Evolutionary conservation across 805 yeast species (phyloP), one percentile per base, ranked within the genome.

Genomic region (Teunomyces funiuensis): DNA sequence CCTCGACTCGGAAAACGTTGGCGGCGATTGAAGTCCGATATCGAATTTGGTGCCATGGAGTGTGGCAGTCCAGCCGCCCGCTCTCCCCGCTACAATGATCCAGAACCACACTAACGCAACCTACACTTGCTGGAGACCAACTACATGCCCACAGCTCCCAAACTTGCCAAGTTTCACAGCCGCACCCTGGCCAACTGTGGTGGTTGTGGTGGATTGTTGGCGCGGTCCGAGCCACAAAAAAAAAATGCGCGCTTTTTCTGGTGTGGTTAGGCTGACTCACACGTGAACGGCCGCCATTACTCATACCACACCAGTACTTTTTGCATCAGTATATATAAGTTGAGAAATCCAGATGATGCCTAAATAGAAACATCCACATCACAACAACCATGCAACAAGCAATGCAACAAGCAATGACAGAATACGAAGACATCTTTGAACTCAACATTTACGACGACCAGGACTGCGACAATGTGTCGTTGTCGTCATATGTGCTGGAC

Each of bases 371-470:
- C 14, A 19, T 31, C 23, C 34, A 31, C 15, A 11, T 31, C 3
- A 13, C 7, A n/a, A 15, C 23, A 30, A 6, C 14, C 7, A 23
- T 17, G 9, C 15, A 28, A 18, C 14, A 17, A 11, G 19, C 23
- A 17, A 31, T 17, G 20, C 19, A 13, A 11, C 14, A 17, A 8
- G 13, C 22, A 20, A 31, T 31, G 34, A 17, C 34, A n/a, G 34
- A 31, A 23, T 31, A 42, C 42, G 52, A 48, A 42, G 50, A 48
- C 15, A 48, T 48, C 40, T 48, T 48, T 31, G 50, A 48, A 25
- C 45, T 48, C 42, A 45, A 45, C 36, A 42, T 42, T n/a, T 33
- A 37, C 13, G 45, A 42, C 34, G 44, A 40, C n/a, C 7, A 6
- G 9, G 44, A 45, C 27, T 28, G 34, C 11, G 34, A 23, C 28